Evolutionary conservation across 495 filamentous ascomycete species (phyloP), one percentile per base, ranked within the genome.

Genomic region (Tetracladium marchalianum): DNA sequence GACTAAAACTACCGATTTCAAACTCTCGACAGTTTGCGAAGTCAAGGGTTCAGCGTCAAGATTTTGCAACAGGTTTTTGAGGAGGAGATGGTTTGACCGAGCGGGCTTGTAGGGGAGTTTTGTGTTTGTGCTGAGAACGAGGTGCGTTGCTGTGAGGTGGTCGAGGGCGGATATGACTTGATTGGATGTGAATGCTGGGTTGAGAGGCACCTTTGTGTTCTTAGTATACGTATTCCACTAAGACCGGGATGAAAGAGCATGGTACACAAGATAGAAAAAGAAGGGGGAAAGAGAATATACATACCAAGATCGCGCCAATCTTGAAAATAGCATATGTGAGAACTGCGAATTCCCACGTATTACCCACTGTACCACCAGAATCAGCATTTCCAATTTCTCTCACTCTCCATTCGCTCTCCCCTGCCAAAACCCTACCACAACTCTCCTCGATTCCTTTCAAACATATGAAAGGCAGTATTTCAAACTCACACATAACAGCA

Each of bases 241-340:
- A 13, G 46, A 44, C 10, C 39, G 10, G 1, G 10, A 12, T 35
- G 19, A 17, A 31, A 13, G 17, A 41, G 5, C 5, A 18, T 27
- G 22, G 7, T 27, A 7, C 3, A 27, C 7, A 7, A 27, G 22
- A 15, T 13, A 10, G 11, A 35, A 35, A 18, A 44, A 39, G n/a
- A 41, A 31, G 15, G 32, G 32, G 11, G 22, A 3, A 7, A 27
- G 22, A 3, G 22, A 27, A 7, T 27, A 27, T 18, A 51, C 69
- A 39, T 63, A 84, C 90, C 46, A 96, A 68, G 40, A 96, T 81
- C 36, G 87, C 92, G 12, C 92, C 92, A 2, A 96, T 73, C 62
- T 98, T 96, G 63, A 92, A 94, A 16, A 94, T 51, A 5, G 88
- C 88, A 65, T 98, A 96, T 17, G 84, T 93, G 12, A 77, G 63